Evolutionary conservation across 805 yeast species (phyloP).

Genomic region (Pichia sporocuriosa): DNA sequence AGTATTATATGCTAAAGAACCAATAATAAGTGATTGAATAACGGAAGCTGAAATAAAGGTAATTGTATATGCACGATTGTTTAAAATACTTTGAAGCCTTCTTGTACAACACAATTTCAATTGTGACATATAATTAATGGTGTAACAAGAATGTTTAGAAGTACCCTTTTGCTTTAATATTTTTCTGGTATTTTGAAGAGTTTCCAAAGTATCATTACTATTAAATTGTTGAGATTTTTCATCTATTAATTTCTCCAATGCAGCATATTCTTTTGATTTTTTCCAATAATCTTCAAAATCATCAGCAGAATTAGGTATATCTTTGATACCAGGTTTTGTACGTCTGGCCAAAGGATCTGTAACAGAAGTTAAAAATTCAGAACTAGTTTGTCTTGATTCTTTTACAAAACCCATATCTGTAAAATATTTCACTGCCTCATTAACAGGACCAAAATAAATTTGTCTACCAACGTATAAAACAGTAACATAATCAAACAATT

Average conservation of each 20-base stretch:
- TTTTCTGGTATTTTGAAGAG: conserved; percentile 24
- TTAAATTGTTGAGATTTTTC: conserved; percentile 29
- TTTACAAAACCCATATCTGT: conserved; percentile 55
- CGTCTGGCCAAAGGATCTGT: conserved; percentile 60
- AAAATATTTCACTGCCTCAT: conserved; percentile 48
- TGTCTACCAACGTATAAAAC: conserved; percentile 57
- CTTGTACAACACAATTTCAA: conserved; percentile 45
- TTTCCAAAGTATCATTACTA: conserved; percentile 29
- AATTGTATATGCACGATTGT: conserved; percentile 52
- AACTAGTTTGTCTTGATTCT: conserved; percentile 59
- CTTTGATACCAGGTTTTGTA: conserved; percentile 41
- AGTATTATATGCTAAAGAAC: conserved; percentile 53
- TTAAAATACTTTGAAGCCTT: conserved; percentile 46
- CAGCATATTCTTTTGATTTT: conserved; percentile 45
- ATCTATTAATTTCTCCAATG: conserved; percentile 29
- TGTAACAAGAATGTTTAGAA: conserved; percentile 32
- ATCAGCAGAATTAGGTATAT: conserved; percentile 47
- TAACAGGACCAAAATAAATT: conserved; percentile 51
- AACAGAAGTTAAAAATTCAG: conserved; percentile 60
- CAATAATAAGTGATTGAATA: conserved; percentile 51
- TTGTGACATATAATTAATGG: conserved; percentile 42
- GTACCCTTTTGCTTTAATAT: conserved; percentile 34
- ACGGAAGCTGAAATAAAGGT: conserved; percentile 43
- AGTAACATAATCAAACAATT: conserved; percentile 54
- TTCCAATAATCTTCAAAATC: conserved; percentile 60